Evolutionary conservation across 306 rosid species (phyloP).

Genomic region (Inga oerstediana): DNA sequence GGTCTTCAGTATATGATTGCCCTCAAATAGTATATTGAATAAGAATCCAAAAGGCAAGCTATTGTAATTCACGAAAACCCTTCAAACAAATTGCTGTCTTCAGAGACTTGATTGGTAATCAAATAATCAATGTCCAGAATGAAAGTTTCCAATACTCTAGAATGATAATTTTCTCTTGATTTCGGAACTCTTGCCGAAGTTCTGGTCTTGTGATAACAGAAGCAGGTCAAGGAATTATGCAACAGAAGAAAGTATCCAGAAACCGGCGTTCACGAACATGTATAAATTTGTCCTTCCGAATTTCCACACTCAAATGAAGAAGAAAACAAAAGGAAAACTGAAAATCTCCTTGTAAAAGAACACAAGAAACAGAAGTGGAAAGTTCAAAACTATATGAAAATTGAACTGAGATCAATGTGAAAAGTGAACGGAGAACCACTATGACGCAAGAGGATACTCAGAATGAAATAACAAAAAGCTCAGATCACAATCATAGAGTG

Average conservation of each 20-base stretch:
- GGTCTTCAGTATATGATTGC: constrained; percentile 8
- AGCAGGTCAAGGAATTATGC: neutral
- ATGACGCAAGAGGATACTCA: constrained; percentile 32
- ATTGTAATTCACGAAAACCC: constrained; percentile 14
- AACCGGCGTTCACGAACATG: constrained; percentile 11
- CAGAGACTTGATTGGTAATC: constrained; percentile 23
- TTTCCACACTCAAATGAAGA: constrained; percentile 7
- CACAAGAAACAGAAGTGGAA: neutral
- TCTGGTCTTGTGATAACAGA: neutral
- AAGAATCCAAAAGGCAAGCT: constrained; percentile 32
- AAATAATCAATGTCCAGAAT: constrained; percentile 20
- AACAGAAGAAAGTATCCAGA: constrained; percentile 12
- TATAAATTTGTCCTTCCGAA: neutral
- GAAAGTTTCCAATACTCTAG: constrained; percentile 8
- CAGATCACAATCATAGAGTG: constrained; percentile 13
- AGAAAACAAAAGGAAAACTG: constrained; percentile 5
- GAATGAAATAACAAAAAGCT: constrained; percentile 28
- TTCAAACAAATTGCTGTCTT: constrained; percentile 22
- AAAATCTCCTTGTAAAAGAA: constrained; percentile 10
- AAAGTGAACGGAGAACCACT: constrained; percentile 26
- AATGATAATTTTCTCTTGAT: neutral
- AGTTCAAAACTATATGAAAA: constrained; percentile 10
- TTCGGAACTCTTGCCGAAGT: neutral
- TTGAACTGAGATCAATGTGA: neutral
- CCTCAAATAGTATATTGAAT: neutral